Conservation (phyloP, 1,284 basidiomycete species). For the Cystobasidium slooffiae region DNA sequence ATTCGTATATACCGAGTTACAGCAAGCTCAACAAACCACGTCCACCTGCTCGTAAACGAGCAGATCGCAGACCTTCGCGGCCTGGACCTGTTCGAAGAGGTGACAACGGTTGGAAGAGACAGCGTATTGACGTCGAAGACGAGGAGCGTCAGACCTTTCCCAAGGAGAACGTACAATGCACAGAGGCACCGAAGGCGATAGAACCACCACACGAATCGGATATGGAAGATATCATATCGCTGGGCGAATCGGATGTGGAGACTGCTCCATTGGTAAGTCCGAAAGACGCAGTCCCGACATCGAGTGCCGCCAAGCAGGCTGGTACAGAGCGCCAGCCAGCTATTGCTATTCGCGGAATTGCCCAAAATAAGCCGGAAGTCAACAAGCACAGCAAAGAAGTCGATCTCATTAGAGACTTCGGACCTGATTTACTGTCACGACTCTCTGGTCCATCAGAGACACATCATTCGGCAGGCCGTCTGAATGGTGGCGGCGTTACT, state of each 20-base stretch:
- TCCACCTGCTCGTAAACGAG: not conserved
- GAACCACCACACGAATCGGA: constrained; percentile 1
- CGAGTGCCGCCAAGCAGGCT: not conserved
- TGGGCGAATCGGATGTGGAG: constrained; percentile 27
- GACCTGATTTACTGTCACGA: constrained; percentile 23
- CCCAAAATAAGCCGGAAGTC: not conserved
- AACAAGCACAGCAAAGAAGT: constrained; percentile 1
- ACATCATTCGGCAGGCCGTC: not conserved
- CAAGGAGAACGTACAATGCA: not conserved
- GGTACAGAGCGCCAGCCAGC: not conserved
- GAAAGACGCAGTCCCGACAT: not conserved
- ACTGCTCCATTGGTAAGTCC: not conserved
- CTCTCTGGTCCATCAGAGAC: not conserved
- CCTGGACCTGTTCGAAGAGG: not conserved
- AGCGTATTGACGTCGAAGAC: not conserved
- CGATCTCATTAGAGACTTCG: constrained; percentile 19
- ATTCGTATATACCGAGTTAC: constrained; percentile 33
- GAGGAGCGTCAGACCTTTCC: not conserved
- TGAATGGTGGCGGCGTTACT: not conserved
- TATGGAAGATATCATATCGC: constrained; percentile 31
- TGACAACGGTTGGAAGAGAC: constrained; percentile 4
- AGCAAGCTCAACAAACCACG: constrained; percentile 15
- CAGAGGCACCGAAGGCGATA: not conserved
- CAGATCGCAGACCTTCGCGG: constrained; percentile 2
- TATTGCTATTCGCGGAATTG: constrained; percentile 11